Base-by-base conservation (phyloP, 768 basidiomycete genomes). In the Galerina sulciceps region DNA sequence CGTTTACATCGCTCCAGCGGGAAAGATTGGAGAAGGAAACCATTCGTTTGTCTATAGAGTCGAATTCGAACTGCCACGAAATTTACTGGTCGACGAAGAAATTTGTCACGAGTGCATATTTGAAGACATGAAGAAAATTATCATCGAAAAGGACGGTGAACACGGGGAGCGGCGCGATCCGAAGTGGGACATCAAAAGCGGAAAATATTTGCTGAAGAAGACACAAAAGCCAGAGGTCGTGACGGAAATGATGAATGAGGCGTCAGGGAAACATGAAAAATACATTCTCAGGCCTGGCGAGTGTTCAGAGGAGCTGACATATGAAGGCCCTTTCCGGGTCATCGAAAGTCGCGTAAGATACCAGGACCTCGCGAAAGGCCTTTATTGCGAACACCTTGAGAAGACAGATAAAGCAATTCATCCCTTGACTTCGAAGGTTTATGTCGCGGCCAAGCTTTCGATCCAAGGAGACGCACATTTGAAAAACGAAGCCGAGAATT, bases 41-140 rank as follows among this genome's bases (percentile, higher is more conserved):
- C 87, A 88, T 63, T 87, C 87, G 0, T 45, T 69, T 35, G 82
- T 85, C 0, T 81, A 83, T 62, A 65, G 73, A 40, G 83, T 77
- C 6, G 81, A 84, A 53, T 80, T 80, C 74, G 82, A 83, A 40
- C 63, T 88, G 1, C 85, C 86, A 1, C 76, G 79, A 1, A 68
- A 73, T 15, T 15, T 79, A 6, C 69, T 83, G 4, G 49, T 71
- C 6, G 69, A 66, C 2, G 70, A 73, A 2, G 58, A 64, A 0
- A 18, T 84, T 1, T 85, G 83, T 67, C 31, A 46, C 0, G 6
- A 55, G 6, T 85, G 84, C 46, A 70, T 81, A 23, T 35, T 66
- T 11, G 70, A 72, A 3, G 73, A 75, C 13, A 58, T 70, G 23
- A 42, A 47, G 9, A 54, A 64, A 2, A 65, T 65, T 2, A 26